These are phyloP conservation scores for Eucalyptus shirleyi DNA, from an alignment of 345 rosid species.

Conservation along the genomic window DNA sequence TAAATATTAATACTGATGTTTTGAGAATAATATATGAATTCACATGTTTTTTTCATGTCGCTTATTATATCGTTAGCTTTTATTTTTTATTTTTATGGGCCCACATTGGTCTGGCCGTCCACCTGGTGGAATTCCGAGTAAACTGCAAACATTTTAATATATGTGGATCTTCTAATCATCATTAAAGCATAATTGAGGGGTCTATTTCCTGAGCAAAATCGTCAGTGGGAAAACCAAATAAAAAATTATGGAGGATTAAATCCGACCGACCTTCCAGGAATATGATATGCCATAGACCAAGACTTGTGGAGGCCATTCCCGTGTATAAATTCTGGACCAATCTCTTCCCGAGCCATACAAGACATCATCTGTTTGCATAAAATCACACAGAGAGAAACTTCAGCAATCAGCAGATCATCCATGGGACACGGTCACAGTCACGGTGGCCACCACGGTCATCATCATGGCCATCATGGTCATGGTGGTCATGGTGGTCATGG, in stretches of 20 bases:
- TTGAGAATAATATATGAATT: slow-evolving; percentile 34
- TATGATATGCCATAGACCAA: background rate
- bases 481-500: background rate
- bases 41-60: background rate
- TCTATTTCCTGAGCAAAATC: background rate
- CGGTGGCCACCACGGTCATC: background rate
- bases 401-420: background rate
- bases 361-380: background rate
- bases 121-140: background rate
- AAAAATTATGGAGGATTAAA: background rate
- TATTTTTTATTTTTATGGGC: background rate
- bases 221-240: background rate
- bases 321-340: background rate
- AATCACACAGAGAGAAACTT: background rate
- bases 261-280: background rate
- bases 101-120: background rate
- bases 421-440: background rate
- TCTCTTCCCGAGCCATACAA: background rate
- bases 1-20: background rate
- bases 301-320: background rate
- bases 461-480: background rate
- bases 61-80: background rate
- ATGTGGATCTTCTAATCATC: background rate
- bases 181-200: background rate
- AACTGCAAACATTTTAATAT: background rate